These are phyloP conservation scores for Colletotrichum sp. DNA, from an alignment of 2,329 filamentous ascomycete species.

Conservation along the genomic window DNA sequence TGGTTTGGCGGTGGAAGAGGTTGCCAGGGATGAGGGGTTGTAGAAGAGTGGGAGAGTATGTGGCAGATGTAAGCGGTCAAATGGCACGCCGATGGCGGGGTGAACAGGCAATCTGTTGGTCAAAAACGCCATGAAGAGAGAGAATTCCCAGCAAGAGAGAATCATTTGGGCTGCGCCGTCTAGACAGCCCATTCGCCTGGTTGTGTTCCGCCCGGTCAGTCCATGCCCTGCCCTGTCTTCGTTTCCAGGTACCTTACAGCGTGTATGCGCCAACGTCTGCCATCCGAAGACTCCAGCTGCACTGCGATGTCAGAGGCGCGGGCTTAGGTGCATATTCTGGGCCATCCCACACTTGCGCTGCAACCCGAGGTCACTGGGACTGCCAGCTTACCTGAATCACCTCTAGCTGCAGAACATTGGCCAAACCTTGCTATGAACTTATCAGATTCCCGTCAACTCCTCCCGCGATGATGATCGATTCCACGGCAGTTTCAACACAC, in stretches of 20 bases:
- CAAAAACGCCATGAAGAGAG: not conserved
- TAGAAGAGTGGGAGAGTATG: not conserved
- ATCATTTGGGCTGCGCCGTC: not conserved
- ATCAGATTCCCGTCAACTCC: not conserved
- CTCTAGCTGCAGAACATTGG: conserved; percentile 2
- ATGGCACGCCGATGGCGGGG: not conserved
- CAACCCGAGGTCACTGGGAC: not conserved
- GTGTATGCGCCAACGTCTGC: not conserved
- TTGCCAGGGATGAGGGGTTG: not conserved
- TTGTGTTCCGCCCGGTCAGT: not conserved
- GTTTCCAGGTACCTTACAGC: conserved; percentile 16
- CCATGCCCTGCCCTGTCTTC: not conserved
- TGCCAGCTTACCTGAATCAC: conserved; percentile 1
- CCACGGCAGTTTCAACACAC: not conserved
- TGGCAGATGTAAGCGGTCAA: not conserved
- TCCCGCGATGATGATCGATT: not conserved
- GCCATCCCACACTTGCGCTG: not conserved
- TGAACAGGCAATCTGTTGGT: not conserved
- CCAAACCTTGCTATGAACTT: not conserved
- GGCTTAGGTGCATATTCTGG: not conserved
- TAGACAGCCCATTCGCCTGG: not conserved
- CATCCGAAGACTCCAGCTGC: conserved; percentile 9
- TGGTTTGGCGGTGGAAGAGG: not conserved
- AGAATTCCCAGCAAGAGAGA: not conserved
- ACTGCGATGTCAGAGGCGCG: not conserved